phyloP scores from a whole-genome alignment of 108 stramenopile species.

The Epithemia pelagica region DNA sequence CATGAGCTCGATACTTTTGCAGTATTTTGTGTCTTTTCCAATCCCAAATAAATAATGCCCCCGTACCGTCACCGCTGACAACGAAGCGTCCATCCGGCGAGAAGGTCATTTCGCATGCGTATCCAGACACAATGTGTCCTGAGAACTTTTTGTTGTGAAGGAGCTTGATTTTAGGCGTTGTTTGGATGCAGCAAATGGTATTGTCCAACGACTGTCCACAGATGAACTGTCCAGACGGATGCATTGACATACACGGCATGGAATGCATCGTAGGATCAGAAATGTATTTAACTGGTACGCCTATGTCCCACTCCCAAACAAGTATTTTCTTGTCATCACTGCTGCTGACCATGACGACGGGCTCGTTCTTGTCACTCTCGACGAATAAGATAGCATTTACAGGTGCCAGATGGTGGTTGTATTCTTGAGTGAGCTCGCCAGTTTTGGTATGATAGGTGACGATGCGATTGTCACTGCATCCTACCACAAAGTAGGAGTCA shows the following conservation, averaged over 20 bases:
- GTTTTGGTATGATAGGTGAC: constrained; percentile 87
- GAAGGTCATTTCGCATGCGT: constrained; percentile 90
- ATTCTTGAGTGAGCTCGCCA: constrained; percentile 95
- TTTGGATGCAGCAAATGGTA: constrained; percentile 88
- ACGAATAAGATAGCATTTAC: constrained; percentile 96
- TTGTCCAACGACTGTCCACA: constrained; percentile 94
- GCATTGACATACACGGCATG: constrained; percentile 89
- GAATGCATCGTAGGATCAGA: constrained; percentile 98
- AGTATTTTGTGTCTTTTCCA: constrained; percentile 69
- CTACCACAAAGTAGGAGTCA: constrained; percentile 92
- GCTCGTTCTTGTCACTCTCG: constrained; percentile 65
- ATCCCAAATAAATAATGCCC: constrained; percentile 95
- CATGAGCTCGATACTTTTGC: constrained; percentile 90
- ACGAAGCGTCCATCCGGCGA: constrained; percentile 94
- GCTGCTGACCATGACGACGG: constrained; percentile 86
- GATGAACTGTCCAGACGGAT: constrained; percentile 76
- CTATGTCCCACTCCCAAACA: constrained; percentile 99
- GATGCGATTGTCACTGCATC: constrained; percentile 93
- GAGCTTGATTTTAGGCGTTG: constrained; percentile 69
- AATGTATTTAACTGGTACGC: constrained; percentile 98
- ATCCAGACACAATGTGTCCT: constrained; percentile 94
- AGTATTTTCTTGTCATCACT: constrained; percentile 98
- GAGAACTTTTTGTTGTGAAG: constrained; percentile 91
- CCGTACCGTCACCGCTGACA: constrained; percentile 92
- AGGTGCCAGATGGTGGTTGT: constrained; percentile 96